Evolutionary conservation across 1,284 basidiomycete species (phyloP).

Genomic region (Stygiomarasmius scandens): DNA sequence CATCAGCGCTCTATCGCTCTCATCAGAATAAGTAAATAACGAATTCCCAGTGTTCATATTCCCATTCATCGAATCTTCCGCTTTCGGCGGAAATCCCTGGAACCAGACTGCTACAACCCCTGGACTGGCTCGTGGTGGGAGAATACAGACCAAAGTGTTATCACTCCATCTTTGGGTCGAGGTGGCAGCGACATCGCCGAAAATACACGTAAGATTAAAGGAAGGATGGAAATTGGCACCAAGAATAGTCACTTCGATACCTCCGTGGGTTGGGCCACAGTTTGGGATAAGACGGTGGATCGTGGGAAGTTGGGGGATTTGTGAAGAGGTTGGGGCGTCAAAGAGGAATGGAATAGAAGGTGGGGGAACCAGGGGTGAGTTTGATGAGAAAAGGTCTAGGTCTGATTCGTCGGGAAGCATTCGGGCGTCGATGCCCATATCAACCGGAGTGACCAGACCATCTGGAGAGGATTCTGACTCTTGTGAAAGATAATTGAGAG

Average conservation of each 20-base stretch:
- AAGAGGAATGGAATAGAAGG: conserved; percentile 27
- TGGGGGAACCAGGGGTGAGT: conserved; percentile 8
- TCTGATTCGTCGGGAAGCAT: conserved; percentile 27
- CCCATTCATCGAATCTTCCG: conserved; percentile 39
- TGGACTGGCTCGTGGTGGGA: conserved; percentile 83
- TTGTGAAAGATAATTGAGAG: conserved; percentile 37
- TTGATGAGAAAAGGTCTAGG: conserved; percentile 5
- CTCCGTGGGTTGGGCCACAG: conserved; percentile 90
- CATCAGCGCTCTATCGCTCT: conserved; percentile 91
- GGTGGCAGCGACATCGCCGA: conserved; percentile 83
- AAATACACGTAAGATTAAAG: conserved; percentile 76
- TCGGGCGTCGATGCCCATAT: conserved; percentile 36
- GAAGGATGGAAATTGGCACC: conserved; percentile 86
- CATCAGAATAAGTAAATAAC: conserved; percentile 89
- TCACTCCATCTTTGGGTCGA: conserved; percentile 92
- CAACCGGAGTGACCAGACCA: conserved; percentile 40
- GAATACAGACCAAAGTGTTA: conserved; percentile 90
- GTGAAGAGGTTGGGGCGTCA: conserved; percentile 20
- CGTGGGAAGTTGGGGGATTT: conserved; percentile 47
- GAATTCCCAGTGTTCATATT: conserved; percentile 50
- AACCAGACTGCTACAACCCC: conserved; percentile 93
- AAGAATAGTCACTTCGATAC: conserved; percentile 93
- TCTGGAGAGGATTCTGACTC: conserved; percentile 48
- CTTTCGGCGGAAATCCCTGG: conserved; percentile 65
- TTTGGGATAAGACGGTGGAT: conserved; percentile 89